Evolutionary conservation across 768 basidiomycete species (phyloP), one percentile per base, ranked within the genome.

Genomic region (Panellus pusillus): DNA sequence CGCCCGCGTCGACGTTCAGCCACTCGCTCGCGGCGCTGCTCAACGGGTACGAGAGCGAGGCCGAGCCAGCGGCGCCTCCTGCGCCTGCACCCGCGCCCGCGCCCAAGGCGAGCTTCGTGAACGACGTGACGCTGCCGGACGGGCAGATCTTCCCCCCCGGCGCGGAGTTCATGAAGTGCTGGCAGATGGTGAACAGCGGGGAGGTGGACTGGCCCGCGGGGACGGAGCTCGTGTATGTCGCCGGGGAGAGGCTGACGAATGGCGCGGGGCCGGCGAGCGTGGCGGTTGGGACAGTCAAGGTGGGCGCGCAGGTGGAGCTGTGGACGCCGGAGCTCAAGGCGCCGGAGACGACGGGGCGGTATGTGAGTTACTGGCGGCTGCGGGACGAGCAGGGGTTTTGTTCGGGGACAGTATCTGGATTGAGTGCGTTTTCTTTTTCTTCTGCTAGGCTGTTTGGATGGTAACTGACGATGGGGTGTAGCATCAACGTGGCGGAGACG

Each of bases 121-220:
- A 75, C 32, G 87, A 92, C 64, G 75, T 84, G 37, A 91, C 88
- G 31, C 84, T 90, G 45, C 74, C 80, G 4, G 85, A 88, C 60
- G 91, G 90, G 1, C 88, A 91, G 61, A 69, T 75, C 19, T 87
- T 93, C 65, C 89, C 89, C 28, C 84, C 89, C 7, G 91, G 91
- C 31, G 89, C 89, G 0, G 89, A 89, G 65, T 94, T 93, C 62
- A 80, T 91, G 50, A 93, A 93, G 70, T 83, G 82, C 18, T 94
- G 91, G 91, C 74, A 77, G 51, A 78, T 93, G 74, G 57, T 75
- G 28, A 94, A 94, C 62, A 79, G 79, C 60, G 85, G 90, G 14
- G 63, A 61, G 13, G 50, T 66, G 6, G 76, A 82, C 17, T 93
- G 90, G 91, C 88, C 88, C 1, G 75, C 79, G 24, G 69, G 72